A percentile compares a stretch with the other conserved stretches of the same genome.
phyloP scores from a whole-genome alignment of 176 grass and related monocot genomes.

The Cocos nucifera region DNA sequence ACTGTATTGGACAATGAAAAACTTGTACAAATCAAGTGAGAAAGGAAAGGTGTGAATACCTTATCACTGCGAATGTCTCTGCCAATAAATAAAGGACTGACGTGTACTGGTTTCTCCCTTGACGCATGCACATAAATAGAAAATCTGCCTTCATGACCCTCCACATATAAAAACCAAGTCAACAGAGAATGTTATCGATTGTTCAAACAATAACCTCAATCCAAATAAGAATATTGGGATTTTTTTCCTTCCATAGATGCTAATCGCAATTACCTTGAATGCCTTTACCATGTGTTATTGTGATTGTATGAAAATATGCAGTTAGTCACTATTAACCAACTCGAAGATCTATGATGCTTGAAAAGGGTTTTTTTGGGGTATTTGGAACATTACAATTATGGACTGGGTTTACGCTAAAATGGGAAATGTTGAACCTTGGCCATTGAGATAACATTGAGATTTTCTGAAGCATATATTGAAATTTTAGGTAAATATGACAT shows the following conservation, averaged over 20 bases:
- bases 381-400: too few relatives aligned
- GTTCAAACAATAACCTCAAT: not conserved
- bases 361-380: too few relatives aligned
- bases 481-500: too few relatives aligned
- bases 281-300: too few relatives aligned
- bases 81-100: constrained; percentile 64
- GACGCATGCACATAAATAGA: constrained; percentile 93
- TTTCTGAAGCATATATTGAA: too few relatives aligned
- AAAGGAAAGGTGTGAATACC: constrained; percentile 25
- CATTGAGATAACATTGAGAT: too few relatives aligned
- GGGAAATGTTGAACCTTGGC: too few relatives aligned
- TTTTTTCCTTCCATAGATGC: not conserved
- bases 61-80: constrained; percentile 85
- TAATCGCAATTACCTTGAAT: too few relatives aligned
- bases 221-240: not conserved
- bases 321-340: too few relatives aligned
- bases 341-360: too few relatives aligned
- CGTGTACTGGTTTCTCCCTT: constrained; percentile 58
- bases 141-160: constrained; percentile 96
- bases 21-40: not conserved
- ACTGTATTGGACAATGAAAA: not conserved
- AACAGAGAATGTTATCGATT: not conserved
- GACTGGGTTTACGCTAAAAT: too few relatives aligned
- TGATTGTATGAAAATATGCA: too few relatives aligned
- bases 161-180: constrained; percentile 12